phyloP scores from a whole-genome alignment of 2,329 filamentous ascomycete species.

The Trichoderma gracile region DNA sequence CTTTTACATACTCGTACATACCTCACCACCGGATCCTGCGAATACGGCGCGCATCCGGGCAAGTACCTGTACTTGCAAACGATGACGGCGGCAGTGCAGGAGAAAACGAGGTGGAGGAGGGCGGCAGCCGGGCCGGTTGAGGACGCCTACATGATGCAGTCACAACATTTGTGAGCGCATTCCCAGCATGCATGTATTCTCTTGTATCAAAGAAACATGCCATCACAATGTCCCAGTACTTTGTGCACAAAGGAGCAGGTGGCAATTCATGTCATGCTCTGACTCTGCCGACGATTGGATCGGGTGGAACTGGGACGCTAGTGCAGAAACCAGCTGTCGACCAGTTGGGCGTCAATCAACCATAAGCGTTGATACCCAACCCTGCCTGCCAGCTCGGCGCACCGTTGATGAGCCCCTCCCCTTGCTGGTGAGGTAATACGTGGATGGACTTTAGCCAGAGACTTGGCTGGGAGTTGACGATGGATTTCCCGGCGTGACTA shows the following conservation, averaged over 20 bases:
- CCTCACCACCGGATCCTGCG: background rate
- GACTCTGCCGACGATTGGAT: conserved; percentile 11
- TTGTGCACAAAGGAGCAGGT: background rate
- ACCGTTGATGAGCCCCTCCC: conserved; percentile 1
- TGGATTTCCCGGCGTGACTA: background rate
- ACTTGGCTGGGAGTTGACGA: background rate
- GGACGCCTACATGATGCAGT: conserved; percentile 8
- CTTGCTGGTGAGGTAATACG: conserved; percentile 20
- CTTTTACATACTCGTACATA: too few relatives aligned
- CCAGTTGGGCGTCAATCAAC: conserved; percentile 42
- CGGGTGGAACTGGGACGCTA: conserved; percentile 31
- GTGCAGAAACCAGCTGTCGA: conserved; percentile 31
- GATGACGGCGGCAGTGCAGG: background rate
- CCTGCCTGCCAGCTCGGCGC: conserved; percentile 26
- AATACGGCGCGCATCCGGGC: background rate
- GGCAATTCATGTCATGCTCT: conserved; percentile 6
- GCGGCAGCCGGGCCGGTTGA: background rate
- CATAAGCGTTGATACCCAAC: conserved; percentile 45
- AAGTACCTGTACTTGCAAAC: background rate
- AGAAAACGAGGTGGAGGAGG: background rate
- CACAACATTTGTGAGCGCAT: background rate
- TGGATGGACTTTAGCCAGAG: background rate
- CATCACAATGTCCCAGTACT: background rate
- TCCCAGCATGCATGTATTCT: background rate
- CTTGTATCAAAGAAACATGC: too few relatives aligned